Conservation (phyloP, 2,329 filamentous ascomycete species). For the Falciphora oryzae region DNA sequence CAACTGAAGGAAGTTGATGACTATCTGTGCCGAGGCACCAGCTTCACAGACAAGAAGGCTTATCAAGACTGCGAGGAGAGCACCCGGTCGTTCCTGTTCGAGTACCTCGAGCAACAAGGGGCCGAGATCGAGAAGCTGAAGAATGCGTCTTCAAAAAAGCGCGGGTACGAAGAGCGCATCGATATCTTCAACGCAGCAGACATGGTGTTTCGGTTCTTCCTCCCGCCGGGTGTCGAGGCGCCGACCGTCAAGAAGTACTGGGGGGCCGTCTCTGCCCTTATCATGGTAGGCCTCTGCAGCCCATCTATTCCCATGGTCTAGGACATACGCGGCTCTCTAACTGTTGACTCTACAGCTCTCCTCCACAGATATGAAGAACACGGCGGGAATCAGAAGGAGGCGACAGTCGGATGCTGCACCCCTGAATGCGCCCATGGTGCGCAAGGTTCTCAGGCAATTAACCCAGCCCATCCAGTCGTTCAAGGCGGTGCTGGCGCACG, state of each 20-base stretch:
- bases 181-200: conserved; percentile 37
- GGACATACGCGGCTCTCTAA: neutral
- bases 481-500: conserved; percentile 24
- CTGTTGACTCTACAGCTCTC: neutral
- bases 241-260: conserved; percentile 37
- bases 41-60: conserved; percentile 14
- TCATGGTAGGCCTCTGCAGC: conserved; percentile 16
- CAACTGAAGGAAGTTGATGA: conserved; percentile 16
- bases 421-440: conserved; percentile 7
- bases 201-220: conserved; percentile 35
- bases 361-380: neutral
- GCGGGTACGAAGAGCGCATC: conserved; percentile 27
- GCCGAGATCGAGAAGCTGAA: conserved; percentile 12
- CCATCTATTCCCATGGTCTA: too few relatives aligned
- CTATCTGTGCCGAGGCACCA: conserved; percentile 13
- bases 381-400: neutral
- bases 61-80: conserved; percentile 15
- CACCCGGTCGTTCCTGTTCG: conserved; percentile 17
- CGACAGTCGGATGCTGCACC: conserved; percentile 1
- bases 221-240: conserved; percentile 29
- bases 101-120: conserved; percentile 19
- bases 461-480: conserved; percentile 30
- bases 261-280: conserved; percentile 28
- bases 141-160: conserved; percentile 19
- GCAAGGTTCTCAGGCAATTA: conserved; percentile 18